Conservation (phyloP, 164 flowering plant species). For the Houttuynia cordata region DNA sequence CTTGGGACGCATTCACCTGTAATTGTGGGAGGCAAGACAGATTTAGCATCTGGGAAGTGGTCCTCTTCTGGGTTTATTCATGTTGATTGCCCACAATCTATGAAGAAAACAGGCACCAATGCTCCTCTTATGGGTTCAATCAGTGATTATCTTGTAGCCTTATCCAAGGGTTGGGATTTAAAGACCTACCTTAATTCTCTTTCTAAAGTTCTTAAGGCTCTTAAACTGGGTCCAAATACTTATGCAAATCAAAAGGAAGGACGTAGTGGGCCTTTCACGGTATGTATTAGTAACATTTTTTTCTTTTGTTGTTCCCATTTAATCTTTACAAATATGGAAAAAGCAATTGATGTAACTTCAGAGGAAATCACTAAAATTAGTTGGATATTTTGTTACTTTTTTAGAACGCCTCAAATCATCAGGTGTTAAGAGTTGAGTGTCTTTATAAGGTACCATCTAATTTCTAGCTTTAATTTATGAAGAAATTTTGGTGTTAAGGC, state of each 20-base stretch:
- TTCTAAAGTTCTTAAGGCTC: slow-evolving; percentile 61
- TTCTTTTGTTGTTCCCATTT: no score
- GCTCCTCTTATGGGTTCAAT: slow-evolving; percentile 74
- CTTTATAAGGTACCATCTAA: no score
- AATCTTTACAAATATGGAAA: neutral
- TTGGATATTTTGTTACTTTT: no score
- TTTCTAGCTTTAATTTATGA: no score
- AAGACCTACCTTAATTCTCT: slow-evolving; percentile 72
- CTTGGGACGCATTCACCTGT: slow-evolving; percentile 88
- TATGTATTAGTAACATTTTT: slow-evolving; percentile 24
- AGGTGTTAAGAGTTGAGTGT: no score
- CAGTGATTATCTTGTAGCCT: slow-evolving; percentile 74
- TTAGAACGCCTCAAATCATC: no score
- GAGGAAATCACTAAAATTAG: neutral
- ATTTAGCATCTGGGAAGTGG: slow-evolving; percentile 48
- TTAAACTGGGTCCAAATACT: slow-evolving; percentile 44
- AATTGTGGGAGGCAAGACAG: slow-evolving; percentile 61
- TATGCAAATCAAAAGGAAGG: slow-evolving; percentile 62
- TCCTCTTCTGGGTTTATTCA: slow-evolving; percentile 75
- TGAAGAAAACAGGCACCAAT: slow-evolving; percentile 64
- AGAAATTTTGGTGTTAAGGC: no score
- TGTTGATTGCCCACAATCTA: slow-evolving; percentile 79
- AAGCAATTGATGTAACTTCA: neutral
- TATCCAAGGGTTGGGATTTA: slow-evolving; percentile 93
- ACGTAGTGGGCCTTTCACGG: slow-evolving; percentile 48